Evolutionary conservation across 768 basidiomycete genomes (phyloP).

Genomic region (Tulasnella sp.): DNA sequence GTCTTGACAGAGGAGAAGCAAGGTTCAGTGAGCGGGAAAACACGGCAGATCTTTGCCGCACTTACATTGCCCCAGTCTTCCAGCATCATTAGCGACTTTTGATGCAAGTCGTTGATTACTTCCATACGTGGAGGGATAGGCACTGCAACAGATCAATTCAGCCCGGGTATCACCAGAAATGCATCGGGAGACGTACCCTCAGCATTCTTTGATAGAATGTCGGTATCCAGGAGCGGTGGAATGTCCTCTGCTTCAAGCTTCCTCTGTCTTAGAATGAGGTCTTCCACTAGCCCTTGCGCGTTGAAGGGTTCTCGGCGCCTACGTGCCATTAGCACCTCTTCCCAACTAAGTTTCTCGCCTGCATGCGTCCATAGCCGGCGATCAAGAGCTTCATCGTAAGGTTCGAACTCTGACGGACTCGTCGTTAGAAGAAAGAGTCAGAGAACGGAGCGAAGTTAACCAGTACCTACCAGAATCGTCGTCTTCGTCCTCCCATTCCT

Average conservation of each 20-base stretch:
- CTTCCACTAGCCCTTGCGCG: slow-evolving; percentile 22
- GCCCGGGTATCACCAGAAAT: neutral
- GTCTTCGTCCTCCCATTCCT: slow-evolving; percentile 23
- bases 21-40: neutral
- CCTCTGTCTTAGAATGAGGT: slow-evolving; percentile 18
- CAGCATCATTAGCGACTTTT: neutral
- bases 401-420: slow-evolving; percentile 25
- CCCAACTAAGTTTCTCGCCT: slow-evolving; percentile 22
- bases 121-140: neutral
- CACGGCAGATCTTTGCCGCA: neutral
- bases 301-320: slow-evolving; percentile 23
- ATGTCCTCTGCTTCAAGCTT: slow-evolving; percentile 2
- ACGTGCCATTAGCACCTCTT: slow-evolving; percentile 21
- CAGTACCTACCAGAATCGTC: slow-evolving; percentile 6
- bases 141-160: neutral
- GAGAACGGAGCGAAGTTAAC: neutral
- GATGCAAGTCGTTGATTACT: neutral
- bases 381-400: slow-evolving; percentile 30
- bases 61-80: slow-evolving; percentile 10
- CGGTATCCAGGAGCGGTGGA: slow-evolving; percentile 2
- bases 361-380: slow-evolving; percentile 24
- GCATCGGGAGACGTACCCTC: neutral
- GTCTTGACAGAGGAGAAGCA: neutral
- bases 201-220: neutral
- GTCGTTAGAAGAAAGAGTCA: neutral